Base-by-base conservation (phyloP, 73 alveolate species). In the Blepharisma japonicum region DNA sequence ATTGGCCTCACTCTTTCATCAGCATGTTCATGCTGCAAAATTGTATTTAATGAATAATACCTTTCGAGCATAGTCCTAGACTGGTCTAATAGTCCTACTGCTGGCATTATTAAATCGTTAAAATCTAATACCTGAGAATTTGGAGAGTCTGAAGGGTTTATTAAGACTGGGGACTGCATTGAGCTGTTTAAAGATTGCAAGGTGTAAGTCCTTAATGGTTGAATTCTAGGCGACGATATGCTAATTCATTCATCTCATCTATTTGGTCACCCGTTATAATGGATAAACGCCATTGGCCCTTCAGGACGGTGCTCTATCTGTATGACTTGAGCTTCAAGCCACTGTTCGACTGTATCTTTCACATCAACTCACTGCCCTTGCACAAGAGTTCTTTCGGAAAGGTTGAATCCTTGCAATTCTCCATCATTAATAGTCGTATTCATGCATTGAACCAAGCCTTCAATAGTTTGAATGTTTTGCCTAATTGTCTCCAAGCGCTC, bases 191-290 rank as follows among this genome's bases (percentile, higher is more conserved):
- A 92, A 8, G 94, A 70, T 76, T 94, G 92, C 5, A 90, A 84
- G 18, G 98, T 94, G 83, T 83, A 84, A 25, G 95, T 81, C 50
- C 94, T 77, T 82, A 94, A 94, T 45, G 90, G 83, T 45, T 90
- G 89, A 83, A 94, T 85, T 56, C 97, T 80, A 4, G 94, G 95
- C 5, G 94, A 83, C 68, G 70, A 68, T 61, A 81, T 77, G 39
- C 79, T 93, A 6, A 94, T 89, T 96, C 98, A 94, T 86, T 94
- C 98, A 84, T 94, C 98, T 96, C 98, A 94, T 68, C 97, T 71
- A 4, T 87, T 77, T 4, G 97, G 97, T 97, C 98, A 94, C 7
- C 98, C 98, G 83, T 94, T 94, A 71, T 94, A 94, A 85, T 94
- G 98, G 21, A 94, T 84, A 81, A 72, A 94, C 6, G 89, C 97